Evolutionary conservation across 306 rosid genomes (phyloP), one percentile per base, ranked within the genome.

Genomic region (Glycine soja): DNA sequence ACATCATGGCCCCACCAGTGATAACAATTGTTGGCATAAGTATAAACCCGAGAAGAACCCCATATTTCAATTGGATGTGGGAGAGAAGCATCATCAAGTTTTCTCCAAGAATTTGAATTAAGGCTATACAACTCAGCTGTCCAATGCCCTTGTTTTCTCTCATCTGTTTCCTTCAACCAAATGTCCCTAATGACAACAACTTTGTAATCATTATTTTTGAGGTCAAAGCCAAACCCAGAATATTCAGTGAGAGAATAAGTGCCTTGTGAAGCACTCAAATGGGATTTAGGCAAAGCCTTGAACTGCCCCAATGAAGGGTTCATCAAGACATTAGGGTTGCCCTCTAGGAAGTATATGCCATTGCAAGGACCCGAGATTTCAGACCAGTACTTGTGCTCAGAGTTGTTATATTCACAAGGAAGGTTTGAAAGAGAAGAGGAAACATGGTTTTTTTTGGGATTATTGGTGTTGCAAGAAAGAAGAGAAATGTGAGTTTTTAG

Each of bases 331-430:
- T 81, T 66, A n/a, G 85, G 85, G 10, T 74, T 66, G 2, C 85
- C 85, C 40, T 74, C 76, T 2, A 81, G 45, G 14, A 81, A 54
- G 36, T 81, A 81, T 43, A 81, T 66, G 70, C 80, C 85, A 56
- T 67, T 66, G 53, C 80, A 74, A 15, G 85, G 85, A 32, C 80
- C 85, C 34, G 40, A 6, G 7, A 81, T 74, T 56, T 81, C 76
- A 1, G 76, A 11, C 85, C 80, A 81, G 47, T 66, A 81, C 30
- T 74, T 66, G 14, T 81, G 63, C 0, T 81, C 54, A 43, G 85
- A 74, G 62, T 43, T 56, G 62, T 43, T 56, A 34, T 42, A 81
- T 3, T 74, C 51, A 1, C 7, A 5, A 1, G 85, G 85, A 9
- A 57, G 74, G 58, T 43, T 43, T 6, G 74, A 16, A n/a, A 74